Evolutionary conservation across 495 filamentous ascomycete genomes (phyloP), one percentile per base, ranked within the genome.

Genomic region (Penicillium arizonense): DNA sequence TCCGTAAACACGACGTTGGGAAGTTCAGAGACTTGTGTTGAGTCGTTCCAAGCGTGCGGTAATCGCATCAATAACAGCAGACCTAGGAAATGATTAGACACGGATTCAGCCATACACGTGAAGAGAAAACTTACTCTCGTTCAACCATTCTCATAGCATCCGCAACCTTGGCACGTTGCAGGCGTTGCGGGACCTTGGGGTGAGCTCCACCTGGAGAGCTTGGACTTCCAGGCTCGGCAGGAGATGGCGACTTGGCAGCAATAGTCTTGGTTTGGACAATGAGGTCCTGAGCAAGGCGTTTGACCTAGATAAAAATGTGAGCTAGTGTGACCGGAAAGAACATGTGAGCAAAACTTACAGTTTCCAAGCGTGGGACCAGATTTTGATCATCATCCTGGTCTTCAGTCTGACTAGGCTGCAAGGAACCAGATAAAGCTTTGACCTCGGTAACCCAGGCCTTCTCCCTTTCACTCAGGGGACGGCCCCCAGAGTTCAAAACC

Each of bases 381-480:
- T 58, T 61, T 37, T 62, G 62, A 26, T 64, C 58, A 16, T 69
- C 44, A 40, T 70, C 64, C 50, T 55, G 57, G 1, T 63, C 55
- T 43, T 62, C 59, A 10, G 62, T 30, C 16, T 50, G 6, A 30
- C 28, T 7, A 30, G 28, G 39, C n/a, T 39, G 37, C 11, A 78
- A 57, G 6, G 68, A 73, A 21, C 61, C 61, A 3, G 69, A 67
- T 38, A 90, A 50, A 11, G 66, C 54, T 20, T 79, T 68, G 21
- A 91, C 82, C 61, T 92, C 88, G 5, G 76, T 75, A 2, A 81
- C 60, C 84, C 84, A 92, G 0, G 80, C 76, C 62, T 73, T 80
- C 62, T 92, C 88, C 64, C 83, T 88, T 49, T 87, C 84, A 65
- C 86, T 91, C 34, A 96, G 70, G 47, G 87, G 82, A 10, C 82